Conservation (phyloP, 2,329 filamentous ascomycete genomes). For the Elsinoe fawcettii region DNA sequence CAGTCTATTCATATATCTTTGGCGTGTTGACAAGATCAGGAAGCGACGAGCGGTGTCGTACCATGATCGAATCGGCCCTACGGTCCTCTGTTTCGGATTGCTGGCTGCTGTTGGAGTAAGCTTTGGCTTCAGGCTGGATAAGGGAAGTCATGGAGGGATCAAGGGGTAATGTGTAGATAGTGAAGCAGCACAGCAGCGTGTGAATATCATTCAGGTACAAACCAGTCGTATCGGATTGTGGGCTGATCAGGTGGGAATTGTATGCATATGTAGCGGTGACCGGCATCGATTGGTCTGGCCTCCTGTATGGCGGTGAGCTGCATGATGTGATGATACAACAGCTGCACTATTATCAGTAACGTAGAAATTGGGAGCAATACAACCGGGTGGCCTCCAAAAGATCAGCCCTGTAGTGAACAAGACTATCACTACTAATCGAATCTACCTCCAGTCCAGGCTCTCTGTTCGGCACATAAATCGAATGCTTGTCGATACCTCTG, state of each 20-base stretch:
- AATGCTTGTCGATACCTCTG: background rate
- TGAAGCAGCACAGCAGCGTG: background rate
- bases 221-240: background rate
- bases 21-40: slow-evolving; percentile 78
- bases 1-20: slow-evolving; percentile 74
- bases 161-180: slow-evolving; percentile 24
- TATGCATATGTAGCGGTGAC: slow-evolving; percentile 1
- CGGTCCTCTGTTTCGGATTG: slow-evolving; percentile 62
- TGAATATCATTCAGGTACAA: background rate
- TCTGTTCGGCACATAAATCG: background rate
- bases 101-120: slow-evolving; percentile 68
- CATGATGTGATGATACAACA: background rate
- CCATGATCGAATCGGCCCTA: slow-evolving; percentile 84
- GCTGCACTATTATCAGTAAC: background rate
- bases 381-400: too few species aligned
- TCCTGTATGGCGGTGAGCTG: background rate
- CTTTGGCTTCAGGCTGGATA: slow-evolving; percentile 67
- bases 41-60: slow-evolving; percentile 78
- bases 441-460: too few species aligned
- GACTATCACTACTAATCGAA: too few species aligned
- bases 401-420: too few species aligned
- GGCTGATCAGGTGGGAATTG: background rate
- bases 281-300: slow-evolving; percentile 5
- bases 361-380: background rate
- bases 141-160: slow-evolving; percentile 43